A percentile compares a stretch with the other conserved stretches of the same genome.
phyloP scores from a whole-genome alignment of 352 stramenopile genomes.

The Pythium angustatum region DNA sequence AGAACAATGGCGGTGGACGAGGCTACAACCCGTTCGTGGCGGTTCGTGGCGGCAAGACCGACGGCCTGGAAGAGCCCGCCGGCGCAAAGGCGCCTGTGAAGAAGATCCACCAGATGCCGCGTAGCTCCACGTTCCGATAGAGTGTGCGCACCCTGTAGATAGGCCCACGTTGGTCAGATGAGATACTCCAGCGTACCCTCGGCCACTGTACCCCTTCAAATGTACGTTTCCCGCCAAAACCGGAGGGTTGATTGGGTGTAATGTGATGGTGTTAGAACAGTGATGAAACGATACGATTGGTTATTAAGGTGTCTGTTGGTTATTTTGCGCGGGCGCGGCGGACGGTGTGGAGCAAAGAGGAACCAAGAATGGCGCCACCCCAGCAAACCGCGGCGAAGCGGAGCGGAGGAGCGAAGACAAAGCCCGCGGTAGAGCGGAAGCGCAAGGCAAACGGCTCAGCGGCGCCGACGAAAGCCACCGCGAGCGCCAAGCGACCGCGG shows the following conservation, averaged over 20 bases:
- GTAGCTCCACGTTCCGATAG: conserved; percentile 85
- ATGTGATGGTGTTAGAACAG: not conserved
- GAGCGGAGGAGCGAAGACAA: not conserved
- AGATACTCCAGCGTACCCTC: not conserved
- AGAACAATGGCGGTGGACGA: conserved; percentile 15
- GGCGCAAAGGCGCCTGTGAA: conserved; percentile 53
- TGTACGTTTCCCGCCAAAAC: conserved; percentile 30
- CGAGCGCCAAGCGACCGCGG: conserved; percentile 9
- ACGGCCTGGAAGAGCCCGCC: conserved; percentile 29
- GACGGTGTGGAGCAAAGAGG: not conserved
- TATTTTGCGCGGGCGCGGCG: conserved; percentile 13
- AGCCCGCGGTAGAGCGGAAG: conserved; percentile 10
- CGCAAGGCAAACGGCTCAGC: conserved; percentile 1
- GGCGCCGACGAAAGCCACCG: not conserved
- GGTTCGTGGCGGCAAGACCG: conserved; percentile 41
- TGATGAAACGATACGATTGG: conserved; percentile 12
- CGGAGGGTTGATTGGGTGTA: conserved; percentile 13
- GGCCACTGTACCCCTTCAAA: conserved; percentile 9
- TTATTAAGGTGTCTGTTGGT: conserved; percentile 21
- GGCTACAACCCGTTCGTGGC: conserved; percentile 82
- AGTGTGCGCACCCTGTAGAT: too few relatives aligned
- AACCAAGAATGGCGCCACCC: conserved; percentile 11
- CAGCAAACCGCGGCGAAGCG: conserved; percentile 6
- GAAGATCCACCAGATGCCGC: conserved; percentile 83
- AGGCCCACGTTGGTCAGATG: too few relatives aligned